phyloP scores from a whole-genome alignment of 2,329 filamentous ascomycete species.

The Cadophora gregata region DNA sequence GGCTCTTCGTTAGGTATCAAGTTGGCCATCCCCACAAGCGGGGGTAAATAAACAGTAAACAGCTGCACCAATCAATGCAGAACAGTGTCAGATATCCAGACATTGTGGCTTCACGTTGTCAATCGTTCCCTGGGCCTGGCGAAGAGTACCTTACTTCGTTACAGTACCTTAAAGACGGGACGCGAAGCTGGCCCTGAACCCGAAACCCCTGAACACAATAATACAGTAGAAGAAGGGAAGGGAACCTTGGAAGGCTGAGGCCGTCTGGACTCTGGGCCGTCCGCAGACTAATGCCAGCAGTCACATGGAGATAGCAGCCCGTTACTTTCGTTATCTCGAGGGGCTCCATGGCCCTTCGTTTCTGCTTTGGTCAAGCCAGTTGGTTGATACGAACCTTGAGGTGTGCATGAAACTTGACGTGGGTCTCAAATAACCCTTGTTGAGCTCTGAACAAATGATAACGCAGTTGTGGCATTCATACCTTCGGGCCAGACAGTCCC shows the following conservation, averaged over 20 bases:
- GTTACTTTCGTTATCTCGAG: background rate
- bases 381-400: background rate
- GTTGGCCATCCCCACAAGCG: too few relatives aligned
- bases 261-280: too few relatives aligned
- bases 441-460: constrained; percentile 16
- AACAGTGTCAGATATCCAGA: background rate
- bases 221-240: too few relatives aligned
- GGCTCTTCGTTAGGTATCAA: too few relatives aligned
- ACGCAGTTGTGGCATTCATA: constrained; percentile 16
- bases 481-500: constrained; percentile 13
- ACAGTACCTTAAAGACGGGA: too few relatives aligned
- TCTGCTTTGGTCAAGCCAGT: background rate
- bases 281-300: background rate
- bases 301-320: background rate
- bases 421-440: constrained; percentile 15
- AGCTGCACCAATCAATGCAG: background rate
- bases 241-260: background rate
- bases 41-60: background rate
- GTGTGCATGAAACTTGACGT: constrained; percentile 18
- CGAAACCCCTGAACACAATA: background rate
- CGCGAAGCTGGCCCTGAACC: background rate
- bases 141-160: too few relatives aligned
- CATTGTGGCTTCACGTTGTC: too few relatives aligned
- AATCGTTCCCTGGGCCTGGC: too few relatives aligned
- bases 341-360: too few relatives aligned